Evolutionary conservation across 1,284 basidiomycete species (phyloP).

Genomic region (Pulveroboletus ridleyi): DNA sequence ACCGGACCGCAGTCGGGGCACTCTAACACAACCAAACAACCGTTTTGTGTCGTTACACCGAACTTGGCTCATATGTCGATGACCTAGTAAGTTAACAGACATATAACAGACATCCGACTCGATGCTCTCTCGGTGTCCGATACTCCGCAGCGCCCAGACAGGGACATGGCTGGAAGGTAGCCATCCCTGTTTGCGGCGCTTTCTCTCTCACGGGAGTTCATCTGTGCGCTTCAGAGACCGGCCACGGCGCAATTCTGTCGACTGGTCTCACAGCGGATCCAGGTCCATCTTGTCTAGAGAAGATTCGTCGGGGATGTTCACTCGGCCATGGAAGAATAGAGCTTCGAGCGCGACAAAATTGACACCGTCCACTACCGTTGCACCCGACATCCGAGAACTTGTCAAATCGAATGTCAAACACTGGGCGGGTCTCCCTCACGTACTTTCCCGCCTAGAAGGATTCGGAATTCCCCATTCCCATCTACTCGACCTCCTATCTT

Average conservation of each 20-base stretch:
- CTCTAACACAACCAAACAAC: slow-evolving; percentile 29
- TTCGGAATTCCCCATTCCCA: slow-evolving; percentile 45
- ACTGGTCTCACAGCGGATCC: slow-evolving; percentile 7
- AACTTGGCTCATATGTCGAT: no score
- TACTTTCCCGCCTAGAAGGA: slow-evolving; percentile 38
- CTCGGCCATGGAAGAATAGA: slow-evolving; percentile 8
- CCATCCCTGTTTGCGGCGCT: slow-evolving; percentile 26
- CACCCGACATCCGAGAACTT: slow-evolving; percentile 25
- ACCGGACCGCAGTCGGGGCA: no score
- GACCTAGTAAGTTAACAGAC: background rate
- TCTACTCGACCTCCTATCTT: slow-evolving; percentile 36
- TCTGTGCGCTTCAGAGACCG: background rate
- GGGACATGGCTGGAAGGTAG: slow-evolving; percentile 26
- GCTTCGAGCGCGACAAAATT: background rate
- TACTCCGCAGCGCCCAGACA: slow-evolving; percentile 18
- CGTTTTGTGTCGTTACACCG: no score
- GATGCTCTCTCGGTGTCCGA: slow-evolving; percentile 19
- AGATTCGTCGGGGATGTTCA: background rate
- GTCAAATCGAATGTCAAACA: slow-evolving; percentile 28
- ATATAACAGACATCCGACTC: background rate
- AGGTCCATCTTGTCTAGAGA: background rate
- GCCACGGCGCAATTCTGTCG: background rate
- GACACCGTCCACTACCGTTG: background rate
- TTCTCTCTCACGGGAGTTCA: slow-evolving; percentile 15
- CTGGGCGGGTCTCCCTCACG: slow-evolving; percentile 38